These are phyloP conservation scores for Coemansia pectinata DNA, from an alignment of 192 early-diverging fungal species.

Conservation along the genomic window DNA sequence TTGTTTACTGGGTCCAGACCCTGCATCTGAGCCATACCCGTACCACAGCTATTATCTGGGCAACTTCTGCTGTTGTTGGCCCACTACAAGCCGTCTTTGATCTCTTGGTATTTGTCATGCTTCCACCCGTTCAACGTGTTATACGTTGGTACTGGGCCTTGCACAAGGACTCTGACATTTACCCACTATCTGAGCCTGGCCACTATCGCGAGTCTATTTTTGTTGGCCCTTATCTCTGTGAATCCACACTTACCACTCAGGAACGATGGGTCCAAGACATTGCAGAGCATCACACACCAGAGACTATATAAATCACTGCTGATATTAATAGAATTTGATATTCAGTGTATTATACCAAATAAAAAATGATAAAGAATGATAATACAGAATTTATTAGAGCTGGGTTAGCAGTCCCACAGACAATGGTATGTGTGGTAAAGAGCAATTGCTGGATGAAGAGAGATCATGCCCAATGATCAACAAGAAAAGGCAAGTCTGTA, in stretches of 20 bases:
- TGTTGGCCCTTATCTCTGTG: constrained; percentile 6
- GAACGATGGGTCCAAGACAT: constrained; percentile 38
- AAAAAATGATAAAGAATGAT: no score
- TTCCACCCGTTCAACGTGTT: constrained; percentile 49
- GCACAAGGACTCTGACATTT: constrained; percentile 35
- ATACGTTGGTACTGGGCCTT: constrained; percentile 39
- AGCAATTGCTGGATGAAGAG: no score
- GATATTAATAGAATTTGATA: no score
- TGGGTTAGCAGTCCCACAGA: no score
- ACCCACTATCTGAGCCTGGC: constrained; percentile 15
- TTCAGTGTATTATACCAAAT: no score
- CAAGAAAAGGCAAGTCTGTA: no score
- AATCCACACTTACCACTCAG: constrained; percentile 16
- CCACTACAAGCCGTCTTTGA: constrained; percentile 41
- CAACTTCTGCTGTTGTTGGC: constrained; percentile 17
- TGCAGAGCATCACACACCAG: constrained; percentile 2
- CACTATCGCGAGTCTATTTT: constrained; percentile 28
- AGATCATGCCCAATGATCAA: no score
- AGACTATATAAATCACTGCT: not conserved
- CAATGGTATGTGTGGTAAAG: no score
- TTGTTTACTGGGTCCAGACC: constrained; percentile 46
- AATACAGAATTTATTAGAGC: no score
- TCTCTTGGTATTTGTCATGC: constrained; percentile 27
- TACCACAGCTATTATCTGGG: constrained; percentile 28
- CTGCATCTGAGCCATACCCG: constrained; percentile 27